Conservation (phyloP, 495 filamentous ascomycete species). For the Apodospora peruviana region DNA sequence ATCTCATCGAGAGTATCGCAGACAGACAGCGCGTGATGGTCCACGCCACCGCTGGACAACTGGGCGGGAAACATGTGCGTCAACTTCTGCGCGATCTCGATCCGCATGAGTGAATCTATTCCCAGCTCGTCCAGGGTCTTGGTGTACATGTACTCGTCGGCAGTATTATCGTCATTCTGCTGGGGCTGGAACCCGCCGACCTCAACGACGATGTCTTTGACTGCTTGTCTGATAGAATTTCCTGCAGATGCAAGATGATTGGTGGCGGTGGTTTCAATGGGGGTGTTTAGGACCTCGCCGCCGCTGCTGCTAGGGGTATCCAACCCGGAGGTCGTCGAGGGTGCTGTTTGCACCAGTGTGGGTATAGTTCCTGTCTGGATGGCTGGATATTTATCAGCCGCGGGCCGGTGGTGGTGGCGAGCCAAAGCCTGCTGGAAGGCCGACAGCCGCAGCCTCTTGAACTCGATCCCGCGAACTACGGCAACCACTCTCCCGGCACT, state of each 20-base stretch:
- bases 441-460: background rate
- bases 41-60: background rate
- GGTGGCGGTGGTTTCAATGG: background rate
- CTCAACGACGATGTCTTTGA: background rate
- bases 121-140: background rate
- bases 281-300: background rate
- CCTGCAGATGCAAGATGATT: background rate
- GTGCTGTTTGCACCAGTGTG: background rate
- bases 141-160: background rate
- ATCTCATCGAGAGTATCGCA: background rate
- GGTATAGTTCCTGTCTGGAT: background rate
- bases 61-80: background rate
- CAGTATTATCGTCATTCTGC: background rate
- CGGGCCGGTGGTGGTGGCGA: background rate
- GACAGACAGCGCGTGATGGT: background rate
- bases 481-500: background rate
- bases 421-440: background rate
- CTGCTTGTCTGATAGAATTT: background rate
- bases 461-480: background rate
- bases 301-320: background rate
- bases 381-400: background rate
- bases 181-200: background rate
- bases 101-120: background rate
- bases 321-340: background rate
- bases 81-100: background rate